These are phyloP conservation scores for Dunaliella salina DNA, from an alignment of 163 green algal species.

Conservation along the genomic window DNA sequence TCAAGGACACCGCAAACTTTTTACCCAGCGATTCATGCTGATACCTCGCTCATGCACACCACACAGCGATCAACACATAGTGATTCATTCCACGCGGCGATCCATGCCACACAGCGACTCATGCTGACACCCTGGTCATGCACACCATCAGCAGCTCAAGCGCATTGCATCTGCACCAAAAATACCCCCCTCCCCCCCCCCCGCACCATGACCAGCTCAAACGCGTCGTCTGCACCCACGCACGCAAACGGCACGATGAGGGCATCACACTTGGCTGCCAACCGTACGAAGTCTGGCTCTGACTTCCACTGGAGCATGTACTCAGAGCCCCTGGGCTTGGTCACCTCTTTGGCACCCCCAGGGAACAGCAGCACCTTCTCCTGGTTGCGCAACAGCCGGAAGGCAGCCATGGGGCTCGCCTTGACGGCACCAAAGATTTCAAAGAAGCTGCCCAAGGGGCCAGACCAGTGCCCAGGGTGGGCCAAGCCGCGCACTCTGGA, in stretches of 20 bases:
- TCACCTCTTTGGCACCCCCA: conserved; percentile 58
- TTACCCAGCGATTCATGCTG: too few species aligned
- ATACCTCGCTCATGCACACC: conserved; percentile 8
- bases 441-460: conserved; percentile 56
- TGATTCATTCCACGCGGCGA: too few species aligned
- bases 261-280: conserved; percentile 48
- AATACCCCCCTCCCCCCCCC: not conserved
- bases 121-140: not conserved
- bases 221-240: conserved; percentile 65
- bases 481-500: conserved; percentile 49
- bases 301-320: conserved; percentile 67
- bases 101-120: too few species aligned
- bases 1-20: too few species aligned
- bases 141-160: conserved; percentile 40
- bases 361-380: conserved; percentile 67
- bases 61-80: too few species aligned
- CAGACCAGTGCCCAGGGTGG: conserved; percentile 58
- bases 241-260: conserved; percentile 62
- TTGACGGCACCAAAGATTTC: conserved; percentile 67
- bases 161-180: conserved; percentile 10
- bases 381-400: conserved; percentile 43
- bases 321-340: conserved; percentile 57
- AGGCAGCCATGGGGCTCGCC: conserved; percentile 39
- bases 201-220: conserved; percentile 32
- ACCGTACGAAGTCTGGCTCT: conserved; percentile 61